Percentiles rank a stretch among this genome's conserved stretches.
phyloP scores from a whole-genome alignment of 2,329 filamentous ascomycete species.

The Coleophoma eucalyptorum region DNA sequence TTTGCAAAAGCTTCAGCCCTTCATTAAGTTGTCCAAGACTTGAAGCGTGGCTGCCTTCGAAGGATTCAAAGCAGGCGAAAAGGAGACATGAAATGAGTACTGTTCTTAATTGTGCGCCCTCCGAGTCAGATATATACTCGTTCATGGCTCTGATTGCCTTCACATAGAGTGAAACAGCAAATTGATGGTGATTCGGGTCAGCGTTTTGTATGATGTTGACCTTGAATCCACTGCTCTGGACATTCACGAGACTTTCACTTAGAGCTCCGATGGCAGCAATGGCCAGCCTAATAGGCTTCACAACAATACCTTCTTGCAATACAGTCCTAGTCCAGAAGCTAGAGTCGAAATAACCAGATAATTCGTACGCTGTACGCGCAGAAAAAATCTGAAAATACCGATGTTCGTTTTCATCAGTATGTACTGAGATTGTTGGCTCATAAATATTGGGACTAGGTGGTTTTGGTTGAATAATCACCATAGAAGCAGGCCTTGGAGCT shows the following conservation, averaged over 20 bases:
- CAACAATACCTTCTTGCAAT: conserved; percentile 56
- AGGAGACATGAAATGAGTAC: conserved; percentile 25
- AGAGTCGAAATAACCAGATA: conserved; percentile 63
- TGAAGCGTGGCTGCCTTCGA: conserved; percentile 47
- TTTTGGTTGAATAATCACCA: conserved; percentile 20
- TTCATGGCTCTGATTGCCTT: conserved; percentile 51
- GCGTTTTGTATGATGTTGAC: conserved; percentile 33
- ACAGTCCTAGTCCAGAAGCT: conserved; percentile 61
- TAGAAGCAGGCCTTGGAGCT: conserved; percentile 5
- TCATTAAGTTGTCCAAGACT: conserved; percentile 58
- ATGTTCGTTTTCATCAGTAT: conserved; percentile 48
- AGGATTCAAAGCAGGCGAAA: conserved; percentile 25
- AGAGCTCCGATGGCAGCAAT: conserved; percentile 64
- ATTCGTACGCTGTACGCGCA: conserved; percentile 53
- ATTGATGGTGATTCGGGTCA: conserved; percentile 49
- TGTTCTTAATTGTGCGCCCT: conserved; percentile 34
- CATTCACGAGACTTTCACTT: conserved; percentile 56
- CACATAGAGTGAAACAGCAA: conserved; percentile 56
- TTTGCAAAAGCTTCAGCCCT: conserved; percentile 51
- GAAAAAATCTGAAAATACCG: conserved; percentile 61
- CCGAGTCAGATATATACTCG: conserved; percentile 37
- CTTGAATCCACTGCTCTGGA: conserved; percentile 21
- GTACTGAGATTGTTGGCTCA: conserved; percentile 33
- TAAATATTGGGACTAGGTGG: conserved; percentile 22
- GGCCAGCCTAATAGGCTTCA: conserved; percentile 58